phyloP scores from a whole-genome alignment of 768 basidiomycete genomes.

The Gyrodon lividus region DNA sequence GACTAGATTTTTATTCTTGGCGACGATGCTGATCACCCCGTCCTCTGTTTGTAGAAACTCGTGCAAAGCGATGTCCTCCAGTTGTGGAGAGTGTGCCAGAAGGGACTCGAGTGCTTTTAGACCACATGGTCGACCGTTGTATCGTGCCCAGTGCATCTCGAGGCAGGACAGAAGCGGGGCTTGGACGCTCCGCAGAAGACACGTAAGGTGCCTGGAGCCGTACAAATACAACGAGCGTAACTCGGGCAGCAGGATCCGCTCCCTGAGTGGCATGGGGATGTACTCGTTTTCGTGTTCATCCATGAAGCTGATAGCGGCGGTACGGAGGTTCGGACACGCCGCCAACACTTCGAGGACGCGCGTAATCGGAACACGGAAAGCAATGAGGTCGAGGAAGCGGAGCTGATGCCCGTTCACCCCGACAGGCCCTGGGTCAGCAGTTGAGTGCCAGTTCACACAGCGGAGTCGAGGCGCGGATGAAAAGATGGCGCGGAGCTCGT shows the following conservation, averaged over 20 bases:
- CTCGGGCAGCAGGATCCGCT: background rate
- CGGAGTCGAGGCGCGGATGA: background rate
- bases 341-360: background rate
- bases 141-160: background rate
- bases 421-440: background rate
- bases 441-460: background rate
- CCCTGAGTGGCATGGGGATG: background rate
- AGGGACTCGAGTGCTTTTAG: background rate
- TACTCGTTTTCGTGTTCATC: background rate
- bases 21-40: background rate
- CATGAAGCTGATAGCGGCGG: background rate
- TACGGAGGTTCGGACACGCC: background rate
- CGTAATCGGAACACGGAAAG: background rate
- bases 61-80: background rate
- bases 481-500: background rate
- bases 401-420: background rate
- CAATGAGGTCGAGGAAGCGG: background rate
- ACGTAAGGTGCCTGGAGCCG: background rate
- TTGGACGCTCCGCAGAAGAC: background rate
- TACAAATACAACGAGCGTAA: background rate
- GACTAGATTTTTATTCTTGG: background rate
- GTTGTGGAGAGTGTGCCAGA: background rate
- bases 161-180: background rate
- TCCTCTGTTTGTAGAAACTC: background rate
- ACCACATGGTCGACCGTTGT: background rate